phyloP scores from a whole-genome alignment of 169 alveolate genomes.

The Cryptosporidium tyzzeri region DNA sequence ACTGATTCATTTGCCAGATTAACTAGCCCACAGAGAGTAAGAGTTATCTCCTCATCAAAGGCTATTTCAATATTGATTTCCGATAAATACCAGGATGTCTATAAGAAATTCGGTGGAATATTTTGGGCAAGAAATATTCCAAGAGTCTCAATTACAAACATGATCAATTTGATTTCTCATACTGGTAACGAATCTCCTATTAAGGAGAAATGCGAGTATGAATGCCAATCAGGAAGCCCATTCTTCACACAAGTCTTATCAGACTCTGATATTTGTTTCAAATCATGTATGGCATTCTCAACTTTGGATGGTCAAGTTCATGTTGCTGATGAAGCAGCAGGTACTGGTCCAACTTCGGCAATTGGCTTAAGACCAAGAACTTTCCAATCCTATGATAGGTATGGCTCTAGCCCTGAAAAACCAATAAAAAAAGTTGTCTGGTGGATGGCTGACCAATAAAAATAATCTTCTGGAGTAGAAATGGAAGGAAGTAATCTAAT shows the following conservation, averaged over 20 bases:
- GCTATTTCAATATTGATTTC: conserved; percentile 36
- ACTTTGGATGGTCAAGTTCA: not conserved
- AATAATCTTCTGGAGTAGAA: conserved; percentile 5
- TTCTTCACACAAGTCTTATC: conserved; percentile 19
- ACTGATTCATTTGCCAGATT: conserved; percentile 65
- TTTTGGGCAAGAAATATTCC: conserved; percentile 72
- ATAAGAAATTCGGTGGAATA: conserved; percentile 36
- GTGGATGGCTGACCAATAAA: conserved; percentile 42
- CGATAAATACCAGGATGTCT: conserved; percentile 39
- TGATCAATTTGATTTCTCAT: conserved; percentile 65
- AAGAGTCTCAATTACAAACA: conserved; percentile 52
- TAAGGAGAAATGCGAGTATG: conserved; percentile 50
- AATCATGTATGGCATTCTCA: conserved; percentile 31
- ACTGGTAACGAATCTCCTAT: conserved; percentile 23
- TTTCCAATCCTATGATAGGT: conserved; percentile 20
- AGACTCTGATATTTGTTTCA: conserved; percentile 34
- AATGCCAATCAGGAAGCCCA: conserved; percentile 40
- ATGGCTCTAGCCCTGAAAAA: conserved; percentile 23
- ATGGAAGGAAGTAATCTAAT: not conserved
- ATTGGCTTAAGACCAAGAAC: not conserved
- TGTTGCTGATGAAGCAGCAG: not conserved
- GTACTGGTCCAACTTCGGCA: not conserved
- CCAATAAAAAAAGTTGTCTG: conserved; percentile 8
- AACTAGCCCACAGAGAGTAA: conserved; percentile 12
- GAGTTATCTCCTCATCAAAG: conserved; percentile 44